Conservation (phyloP, 2,329 filamentous ascomycete genomes). For the Pyrenophora seminiperda region DNA sequence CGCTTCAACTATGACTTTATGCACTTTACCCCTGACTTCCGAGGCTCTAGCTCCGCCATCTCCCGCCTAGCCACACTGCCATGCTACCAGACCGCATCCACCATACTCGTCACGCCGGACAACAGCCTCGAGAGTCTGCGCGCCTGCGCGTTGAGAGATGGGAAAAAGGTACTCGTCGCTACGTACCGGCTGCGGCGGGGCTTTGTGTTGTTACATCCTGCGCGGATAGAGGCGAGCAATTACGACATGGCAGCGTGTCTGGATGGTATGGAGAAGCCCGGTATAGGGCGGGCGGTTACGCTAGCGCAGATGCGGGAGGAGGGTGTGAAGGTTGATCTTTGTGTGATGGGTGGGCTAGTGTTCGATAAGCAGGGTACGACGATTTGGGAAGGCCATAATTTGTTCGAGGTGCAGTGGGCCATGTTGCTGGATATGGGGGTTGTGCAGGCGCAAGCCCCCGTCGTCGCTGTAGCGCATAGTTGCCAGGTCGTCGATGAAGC, state of each 20-base stretch:
- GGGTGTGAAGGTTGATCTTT: conserved; percentile 41
- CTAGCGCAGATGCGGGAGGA: conserved; percentile 45
- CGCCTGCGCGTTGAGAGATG: conserved; percentile 46
- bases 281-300: conserved; percentile 43
- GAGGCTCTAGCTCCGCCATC: conserved; percentile 44
- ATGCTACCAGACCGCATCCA: conserved; percentile 39
- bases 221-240: conserved; percentile 32
- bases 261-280: conserved; percentile 52
- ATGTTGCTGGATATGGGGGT: conserved; percentile 46
- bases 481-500: conserved; percentile 51
- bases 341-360: conserved; percentile 50
- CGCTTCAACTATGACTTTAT: conserved; percentile 53
- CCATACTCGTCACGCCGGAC: conserved; percentile 52
- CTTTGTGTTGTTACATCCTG: conserved; percentile 51
- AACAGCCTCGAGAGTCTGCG: conserved; percentile 53
- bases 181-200: conserved; percentile 52
- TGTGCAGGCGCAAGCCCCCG: conserved; percentile 32
- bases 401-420: conserved; percentile 54
- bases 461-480: conserved; percentile 49
- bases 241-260: conserved; percentile 47
- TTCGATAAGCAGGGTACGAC: conserved; percentile 49
- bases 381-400: conserved; percentile 50
- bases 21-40: conserved; percentile 53
- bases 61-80: conserved; percentile 39
- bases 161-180: conserved; percentile 50